Evolutionary conservation across 2,329 filamentous ascomycete genomes (phyloP).

Genomic region (Fusarium verticillioides): DNA sequence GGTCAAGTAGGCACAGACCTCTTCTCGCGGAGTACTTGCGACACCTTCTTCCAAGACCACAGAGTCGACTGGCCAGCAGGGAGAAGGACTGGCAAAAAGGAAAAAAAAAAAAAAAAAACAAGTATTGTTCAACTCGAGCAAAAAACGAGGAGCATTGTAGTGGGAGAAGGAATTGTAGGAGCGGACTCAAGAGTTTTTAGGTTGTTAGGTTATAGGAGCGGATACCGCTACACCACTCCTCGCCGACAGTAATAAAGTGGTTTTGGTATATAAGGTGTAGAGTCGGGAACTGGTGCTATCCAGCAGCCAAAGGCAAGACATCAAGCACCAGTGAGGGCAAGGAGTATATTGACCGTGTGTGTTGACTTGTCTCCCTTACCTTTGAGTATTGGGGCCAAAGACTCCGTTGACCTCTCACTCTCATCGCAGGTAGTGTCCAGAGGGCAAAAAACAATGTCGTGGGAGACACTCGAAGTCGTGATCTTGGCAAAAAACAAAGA

Average conservation of each 20-base stretch:
- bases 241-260: not conserved
- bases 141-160: not conserved
- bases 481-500: not conserved
- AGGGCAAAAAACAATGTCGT: not conserved
- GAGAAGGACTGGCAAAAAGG: not conserved
- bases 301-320: not conserved
- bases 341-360: not conserved
- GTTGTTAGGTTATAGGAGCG: not conserved
- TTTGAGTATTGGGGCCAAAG: no score
- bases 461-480: not conserved
- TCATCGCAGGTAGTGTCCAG: not conserved
- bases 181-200: not conserved
- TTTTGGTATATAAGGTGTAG: not conserved
- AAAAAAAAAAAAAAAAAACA: not conserved
- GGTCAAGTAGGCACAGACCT: not conserved
- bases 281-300: not conserved
- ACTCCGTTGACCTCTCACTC: not conserved
- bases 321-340: not conserved
- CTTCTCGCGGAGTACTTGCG: not conserved
- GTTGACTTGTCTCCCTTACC: not conserved
- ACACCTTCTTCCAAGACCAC: not conserved
- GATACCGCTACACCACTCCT: conserved; percentile 4
- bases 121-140: not conserved
- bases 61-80: not conserved
- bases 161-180: not conserved